phyloP scores from a whole-genome alignment of 257 asterid genomes.

The Salvia miltiorrhiza region DNA sequence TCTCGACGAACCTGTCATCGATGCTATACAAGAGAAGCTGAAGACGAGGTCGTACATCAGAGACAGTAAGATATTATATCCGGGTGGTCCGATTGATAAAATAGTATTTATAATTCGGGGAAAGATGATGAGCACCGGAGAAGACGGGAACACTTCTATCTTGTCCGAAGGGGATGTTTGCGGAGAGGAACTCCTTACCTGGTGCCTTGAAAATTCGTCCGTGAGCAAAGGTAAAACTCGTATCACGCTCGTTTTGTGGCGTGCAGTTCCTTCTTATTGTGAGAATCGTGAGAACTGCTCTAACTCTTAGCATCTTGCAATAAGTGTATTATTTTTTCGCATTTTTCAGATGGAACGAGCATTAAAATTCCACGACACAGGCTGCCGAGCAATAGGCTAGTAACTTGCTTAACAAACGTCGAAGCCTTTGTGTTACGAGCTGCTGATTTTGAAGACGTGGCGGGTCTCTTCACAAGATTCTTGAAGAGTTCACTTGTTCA shows the following conservation, averaged over 20 bases:
- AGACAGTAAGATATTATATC: slow-evolving; percentile 60
- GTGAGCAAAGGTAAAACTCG: slow-evolving; percentile 51
- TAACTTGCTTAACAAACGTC: slow-evolving; percentile 67
- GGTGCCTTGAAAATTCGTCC: slow-evolving; percentile 95
- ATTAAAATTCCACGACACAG: slow-evolving; percentile 59
- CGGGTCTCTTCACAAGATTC: slow-evolving; percentile 51
- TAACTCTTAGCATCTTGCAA: no score
- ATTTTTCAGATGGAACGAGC: slow-evolving; percentile 48
- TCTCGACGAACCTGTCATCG: slow-evolving; percentile 75
- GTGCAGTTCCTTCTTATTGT: no score
- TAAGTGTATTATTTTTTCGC: background rate
- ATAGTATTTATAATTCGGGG: slow-evolving; percentile 91
- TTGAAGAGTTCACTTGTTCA: background rate
- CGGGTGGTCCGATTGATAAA: slow-evolving; percentile 75
- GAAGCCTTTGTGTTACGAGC: slow-evolving; percentile 78
- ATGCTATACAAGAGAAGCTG: slow-evolving; percentile 80
- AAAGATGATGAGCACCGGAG: slow-evolving; percentile 66
- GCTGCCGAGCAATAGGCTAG: slow-evolving; percentile 59
- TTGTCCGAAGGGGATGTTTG: slow-evolving; percentile 82
- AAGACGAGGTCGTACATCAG: slow-evolving; percentile 69
- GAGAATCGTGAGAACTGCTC: no score
- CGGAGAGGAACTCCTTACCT: slow-evolving; percentile 95
- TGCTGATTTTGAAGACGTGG: slow-evolving; percentile 83
- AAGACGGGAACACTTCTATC: slow-evolving; percentile 48
- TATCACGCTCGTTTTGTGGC: background rate